phyloP scores from a whole-genome alignment of 768 basidiomycete species.

The Tricholomella constricta region DNA sequence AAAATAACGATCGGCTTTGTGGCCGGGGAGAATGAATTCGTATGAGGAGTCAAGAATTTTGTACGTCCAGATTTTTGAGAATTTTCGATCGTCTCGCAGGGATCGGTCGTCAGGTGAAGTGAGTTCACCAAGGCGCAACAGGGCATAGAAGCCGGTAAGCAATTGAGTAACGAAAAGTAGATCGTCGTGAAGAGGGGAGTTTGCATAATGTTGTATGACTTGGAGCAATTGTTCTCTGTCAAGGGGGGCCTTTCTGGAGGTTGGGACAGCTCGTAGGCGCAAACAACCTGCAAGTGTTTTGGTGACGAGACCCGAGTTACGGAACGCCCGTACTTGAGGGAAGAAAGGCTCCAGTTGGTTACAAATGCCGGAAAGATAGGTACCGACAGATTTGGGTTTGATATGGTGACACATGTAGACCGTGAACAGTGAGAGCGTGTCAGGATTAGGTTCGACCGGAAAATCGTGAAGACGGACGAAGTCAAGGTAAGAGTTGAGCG shows the following conservation, averaged over 20 bases:
- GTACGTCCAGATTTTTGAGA: background rate
- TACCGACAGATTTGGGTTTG: conserved; percentile 31
- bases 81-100: conserved; percentile 6
- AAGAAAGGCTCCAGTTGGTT: conserved; percentile 32
- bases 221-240: background rate
- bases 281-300: conserved; percentile 22
- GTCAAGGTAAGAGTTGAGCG: conserved; percentile 37
- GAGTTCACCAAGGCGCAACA: conserved; percentile 18
- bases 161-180: conserved; percentile 1
- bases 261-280: background rate
- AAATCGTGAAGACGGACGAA: conserved; percentile 34
- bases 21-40: conserved; percentile 11
- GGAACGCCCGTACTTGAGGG: conserved; percentile 25
- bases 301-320: conserved; percentile 21
- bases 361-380: conserved; percentile 41
- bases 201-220: background rate
- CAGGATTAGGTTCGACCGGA: conserved; percentile 35
- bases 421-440: conserved; percentile 38
- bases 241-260: background rate
- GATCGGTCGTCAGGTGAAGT: conserved; percentile 18
- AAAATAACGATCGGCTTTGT: conserved; percentile 25
- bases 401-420: conserved; percentile 39
- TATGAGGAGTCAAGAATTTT: background rate
- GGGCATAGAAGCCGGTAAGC: conserved; percentile 1
- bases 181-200: background rate